Evolutionary conservation across 805 yeast genomes (phyloP), one percentile per base, ranked within the genome.

Genomic region (Lachancea kluyveri): DNA sequence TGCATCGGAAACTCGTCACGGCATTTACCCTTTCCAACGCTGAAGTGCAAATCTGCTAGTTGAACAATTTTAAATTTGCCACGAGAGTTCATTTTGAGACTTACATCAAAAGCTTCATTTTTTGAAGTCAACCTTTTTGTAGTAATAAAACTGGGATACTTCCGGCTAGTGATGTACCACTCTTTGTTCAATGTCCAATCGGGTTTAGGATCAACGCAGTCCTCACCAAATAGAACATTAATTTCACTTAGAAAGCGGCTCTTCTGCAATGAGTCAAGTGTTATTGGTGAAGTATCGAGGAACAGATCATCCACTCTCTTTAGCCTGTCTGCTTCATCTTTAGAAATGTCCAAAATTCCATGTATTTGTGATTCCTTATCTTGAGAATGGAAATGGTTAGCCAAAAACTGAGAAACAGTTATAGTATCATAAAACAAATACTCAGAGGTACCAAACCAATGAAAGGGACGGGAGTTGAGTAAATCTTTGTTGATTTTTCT

Each of bases 41-140:
- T 71, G 52, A 82, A 79, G 58, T 92, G 98, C 35, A 90, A 62
- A 54, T 92, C 97, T 1, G 96, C 94, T 4, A 90, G 74, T 57
- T 92, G 98, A 8, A 86, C 58, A 24, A 92, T 79, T 54, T 82
- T 90, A 58, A 79, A 84, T 33, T 65, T 70, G 4, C 74, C 75
- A 13, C 68, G 50, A 2, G 58, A 39, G 8, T 59, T 45, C 10
- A 68, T 50, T 30, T 61, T 58, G 24, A 75, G 55, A 5, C 35
- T 27, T 37, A 30, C 37, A 35, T 9, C 19, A 9, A 21, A 14
- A 15, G 31, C 14, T 10, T 36, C 9, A 42, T 49, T 25, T 14
- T 30, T 37, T 19, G 15, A 24, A 21, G 11, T 30, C n/a, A n/a
- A n/a, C n/a, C n/a, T n/a, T 11, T 7, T 35, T 27, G 20, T 33